A percentile compares a stretch with the other conserved stretches of the same genome.
phyloP scores from a whole-genome alignment of 1,139 yeast genomes.

The Suzukiozyma palmioleophila region DNA sequence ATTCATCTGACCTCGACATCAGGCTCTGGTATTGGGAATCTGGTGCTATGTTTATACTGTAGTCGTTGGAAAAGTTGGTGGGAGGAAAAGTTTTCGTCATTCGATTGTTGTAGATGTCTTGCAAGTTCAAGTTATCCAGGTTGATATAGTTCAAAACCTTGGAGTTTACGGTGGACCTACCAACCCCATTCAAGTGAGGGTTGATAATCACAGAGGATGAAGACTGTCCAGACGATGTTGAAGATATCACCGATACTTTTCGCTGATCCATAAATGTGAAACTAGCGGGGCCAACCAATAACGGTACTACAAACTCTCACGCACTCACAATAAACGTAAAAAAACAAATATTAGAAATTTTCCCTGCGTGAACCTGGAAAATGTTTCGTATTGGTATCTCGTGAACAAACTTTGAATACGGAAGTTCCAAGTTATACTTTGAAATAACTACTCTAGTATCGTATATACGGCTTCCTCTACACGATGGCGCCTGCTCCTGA shows the following conservation, averaged over 20 bases:
- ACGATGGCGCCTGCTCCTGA: too few relatives aligned
- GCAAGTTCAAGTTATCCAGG: conserved; percentile 11
- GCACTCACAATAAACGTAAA: too few relatives aligned
- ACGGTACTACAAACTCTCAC: too few relatives aligned
- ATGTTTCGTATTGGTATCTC: too few relatives aligned
- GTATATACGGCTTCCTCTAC: too few relatives aligned
- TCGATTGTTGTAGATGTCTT: conserved; percentile 2
- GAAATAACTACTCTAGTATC: too few relatives aligned
- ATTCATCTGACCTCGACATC: neutral
- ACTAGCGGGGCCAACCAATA: too few relatives aligned
- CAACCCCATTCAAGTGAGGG: conserved; percentile 23
- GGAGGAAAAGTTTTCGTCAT: conserved; percentile 1
- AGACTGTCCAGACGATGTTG: conserved; percentile 14
- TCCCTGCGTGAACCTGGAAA: too few relatives aligned
- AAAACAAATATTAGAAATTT: too few relatives aligned
- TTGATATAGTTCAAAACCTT: conserved; percentile 29
- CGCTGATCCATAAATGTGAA: conserved; percentile 16
- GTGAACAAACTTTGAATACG: too few relatives aligned
- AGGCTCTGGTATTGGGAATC: neutral
- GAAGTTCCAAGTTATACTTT: too few relatives aligned
- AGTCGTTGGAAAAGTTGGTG: neutral
- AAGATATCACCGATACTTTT: conserved; percentile 24
- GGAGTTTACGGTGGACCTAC: conserved; percentile 27
- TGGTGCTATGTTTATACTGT: neutral
- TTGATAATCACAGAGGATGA: conserved; percentile 31